Evolutionary conservation across 208 protist species (phyloP), one percentile per base, ranked within the genome.

Genomic region (Acanthamoeba pearcei): DNA sequence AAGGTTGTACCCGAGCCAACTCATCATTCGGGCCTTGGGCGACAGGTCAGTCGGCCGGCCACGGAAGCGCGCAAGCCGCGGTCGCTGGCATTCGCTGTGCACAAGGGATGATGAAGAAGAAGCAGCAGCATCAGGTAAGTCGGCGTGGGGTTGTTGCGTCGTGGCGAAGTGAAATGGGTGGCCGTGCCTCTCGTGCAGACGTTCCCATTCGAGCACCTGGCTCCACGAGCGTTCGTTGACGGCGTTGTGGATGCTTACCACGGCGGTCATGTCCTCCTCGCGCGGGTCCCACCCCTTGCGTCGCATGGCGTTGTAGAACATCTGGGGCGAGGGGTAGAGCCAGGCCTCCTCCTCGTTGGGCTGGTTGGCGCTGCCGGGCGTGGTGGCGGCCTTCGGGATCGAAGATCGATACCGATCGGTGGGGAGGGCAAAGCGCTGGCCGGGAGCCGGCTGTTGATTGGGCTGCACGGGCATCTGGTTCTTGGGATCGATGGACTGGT

Each of bases 241-340:
- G 53, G 95, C 94, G 92, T 97, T 97, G 82, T 97, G 97, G 90
- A 97, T 97, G 17, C 95, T 95, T 3, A 97, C 95, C 0, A 97
- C 96, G 27, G 95, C 42, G 19, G 72, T 29, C 80, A 97, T 96
- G 80, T 96, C 96, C n/a, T 95, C 91, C 74, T 95, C 95, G 32
- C 92, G 68, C 90, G 91, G 94, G 74, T 51, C 83, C 93, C 96
- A 95, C 51, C 96, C 96, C 93, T 97, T 97, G 46, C 96, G 93
- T 42, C 93, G 78, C 93, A 97, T 96, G 53, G 97, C 96, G 95
- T 97, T 97, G 72, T 94, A 97, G 83, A 97, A 97, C 97, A 97
- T 96, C 95, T 97, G 97, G 83, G 93, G 92, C 38, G 97, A 97
- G 5, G 97, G 97, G 49, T 97, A 97, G 66, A 97, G 80, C 97